Percentiles rank a stretch among this genome's conserved stretches.
These are phyloP conservation scores for Diphasiastrum complanatum DNA, from an alignment of 83 land plant genomes.

Conservation along the genomic window DNA sequence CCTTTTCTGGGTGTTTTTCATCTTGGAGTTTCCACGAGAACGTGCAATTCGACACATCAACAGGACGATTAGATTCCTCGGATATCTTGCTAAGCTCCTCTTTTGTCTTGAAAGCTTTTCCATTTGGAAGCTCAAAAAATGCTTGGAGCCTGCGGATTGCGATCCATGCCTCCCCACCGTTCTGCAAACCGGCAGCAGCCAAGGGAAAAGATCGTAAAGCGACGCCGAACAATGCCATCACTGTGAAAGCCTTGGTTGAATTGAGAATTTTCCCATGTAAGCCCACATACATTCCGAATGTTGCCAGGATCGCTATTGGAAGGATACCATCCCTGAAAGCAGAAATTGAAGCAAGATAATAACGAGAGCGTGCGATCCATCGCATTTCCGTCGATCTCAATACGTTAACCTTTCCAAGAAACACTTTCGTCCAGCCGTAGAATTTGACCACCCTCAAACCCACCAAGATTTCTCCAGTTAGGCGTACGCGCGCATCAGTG, in stretches of 20 bases:
- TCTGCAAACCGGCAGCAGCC: conserved; percentile 22
- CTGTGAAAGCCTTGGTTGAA: conserved; percentile 28
- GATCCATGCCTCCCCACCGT: conserved; percentile 24
- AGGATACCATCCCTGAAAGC: conserved; percentile 28
- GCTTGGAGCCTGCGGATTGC: conserved; percentile 22
- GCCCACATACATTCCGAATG: conserved; percentile 30
- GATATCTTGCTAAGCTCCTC: conserved; percentile 12
- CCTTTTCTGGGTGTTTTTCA: too few relatives aligned
- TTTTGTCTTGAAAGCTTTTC: conserved; percentile 10
- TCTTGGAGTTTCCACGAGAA: conserved; percentile 23
- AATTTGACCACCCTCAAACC: conserved; percentile 38
- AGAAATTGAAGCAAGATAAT: conserved; percentile 20
- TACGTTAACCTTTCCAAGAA: conserved; percentile 19
- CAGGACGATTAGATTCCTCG: not conserved
- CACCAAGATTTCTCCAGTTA: conserved; percentile 18
- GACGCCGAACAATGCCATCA: conserved; percentile 29
- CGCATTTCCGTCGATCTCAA: conserved; percentile 18
- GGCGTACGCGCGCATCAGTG: conserved; percentile 31
- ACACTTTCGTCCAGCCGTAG: conserved; percentile 34
- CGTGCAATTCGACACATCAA: conserved; percentile 12
- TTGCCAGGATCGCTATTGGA: conserved; percentile 27
- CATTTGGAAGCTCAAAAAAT: conserved; percentile 21
- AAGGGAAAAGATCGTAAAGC: conserved; percentile 12
- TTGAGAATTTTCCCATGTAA: conserved; percentile 24
- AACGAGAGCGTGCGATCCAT: conserved; percentile 29